phyloP scores from a whole-genome alignment of 1,284 basidiomycete species.

The Leccinum fallax region DNA sequence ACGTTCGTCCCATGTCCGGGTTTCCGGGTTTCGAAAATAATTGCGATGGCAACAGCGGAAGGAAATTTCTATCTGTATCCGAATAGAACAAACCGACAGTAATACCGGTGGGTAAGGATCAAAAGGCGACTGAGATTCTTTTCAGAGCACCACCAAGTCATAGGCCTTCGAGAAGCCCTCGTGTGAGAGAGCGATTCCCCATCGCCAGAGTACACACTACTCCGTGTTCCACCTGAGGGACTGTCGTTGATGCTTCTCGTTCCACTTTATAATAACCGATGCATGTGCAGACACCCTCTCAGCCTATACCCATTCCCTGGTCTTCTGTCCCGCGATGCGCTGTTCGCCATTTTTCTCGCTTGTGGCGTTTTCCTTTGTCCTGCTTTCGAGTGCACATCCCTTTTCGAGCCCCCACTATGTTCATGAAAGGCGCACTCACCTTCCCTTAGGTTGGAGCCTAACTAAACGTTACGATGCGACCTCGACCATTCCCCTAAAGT shows the following conservation, averaged over 20 bases:
- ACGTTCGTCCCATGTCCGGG: not conserved
- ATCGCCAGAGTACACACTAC: not conserved
- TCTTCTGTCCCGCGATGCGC: conserved; percentile 9
- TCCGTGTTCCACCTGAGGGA: not conserved
- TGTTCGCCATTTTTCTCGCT: conserved; percentile 5
- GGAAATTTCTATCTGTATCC: not conserved
- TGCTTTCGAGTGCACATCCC: conserved; percentile 12
- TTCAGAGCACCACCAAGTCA: not conserved
- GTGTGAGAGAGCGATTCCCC: not conserved
- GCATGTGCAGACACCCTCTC: not conserved
- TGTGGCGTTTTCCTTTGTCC: conserved; percentile 13
- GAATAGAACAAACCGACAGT: not conserved
- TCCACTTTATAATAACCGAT: not conserved
- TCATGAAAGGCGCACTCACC: conserved; percentile 37
- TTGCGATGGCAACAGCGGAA: not conserved
- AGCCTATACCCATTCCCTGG: not conserved
- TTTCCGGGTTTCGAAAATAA: not conserved
- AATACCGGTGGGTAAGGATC: not conserved
- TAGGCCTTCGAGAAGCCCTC: not conserved
- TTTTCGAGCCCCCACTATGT: conserved; percentile 8
- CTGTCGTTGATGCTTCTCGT: not conserved
- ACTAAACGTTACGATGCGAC: conserved; percentile 30
- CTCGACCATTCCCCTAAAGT: conserved; percentile 39
- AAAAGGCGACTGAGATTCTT: not conserved
- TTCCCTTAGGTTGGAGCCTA: conserved; percentile 38